Evolutionary conservation across 1,284 basidiomycete species (phyloP).

Genomic region (Ustilago crameri): DNA sequence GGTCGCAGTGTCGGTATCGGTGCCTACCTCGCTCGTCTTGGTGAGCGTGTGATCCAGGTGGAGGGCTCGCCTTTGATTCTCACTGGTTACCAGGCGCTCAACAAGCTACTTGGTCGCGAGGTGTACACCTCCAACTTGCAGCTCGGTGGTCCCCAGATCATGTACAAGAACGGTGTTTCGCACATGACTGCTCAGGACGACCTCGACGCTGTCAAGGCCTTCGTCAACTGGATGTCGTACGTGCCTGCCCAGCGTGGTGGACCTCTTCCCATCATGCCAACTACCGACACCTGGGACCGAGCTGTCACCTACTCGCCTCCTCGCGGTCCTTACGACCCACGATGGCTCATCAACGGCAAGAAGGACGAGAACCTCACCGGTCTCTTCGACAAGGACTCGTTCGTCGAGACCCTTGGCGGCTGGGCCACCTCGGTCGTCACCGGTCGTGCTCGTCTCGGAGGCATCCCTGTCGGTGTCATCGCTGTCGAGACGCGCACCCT

Average conservation of each 20-base stretch:
- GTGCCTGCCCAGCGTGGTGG: conserved; percentile 71
- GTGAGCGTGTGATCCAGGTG: conserved; percentile 97
- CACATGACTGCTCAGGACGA: conserved; percentile 95
- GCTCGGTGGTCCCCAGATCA: conserved; percentile 89
- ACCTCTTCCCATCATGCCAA: conserved; percentile 52
- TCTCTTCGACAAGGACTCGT: conserved; percentile 96
- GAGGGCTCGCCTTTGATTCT: conserved; percentile 99
- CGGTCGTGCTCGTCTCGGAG: conserved; percentile 93
- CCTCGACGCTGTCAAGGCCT: conserved; percentile 70
- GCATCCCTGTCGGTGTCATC: conserved; percentile 97
- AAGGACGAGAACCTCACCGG: conserved; percentile 78
- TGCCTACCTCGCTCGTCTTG: conserved; percentile 96
- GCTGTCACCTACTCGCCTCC: conserved; percentile 89
- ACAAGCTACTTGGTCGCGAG: conserved; percentile 98
- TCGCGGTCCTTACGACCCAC: conserved; percentile 94
- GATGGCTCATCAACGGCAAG: conserved; percentile 97
- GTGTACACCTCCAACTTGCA: conserved; percentile 99
- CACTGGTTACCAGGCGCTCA: conserved; percentile 94
- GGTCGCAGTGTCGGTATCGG: conserved; percentile 99
- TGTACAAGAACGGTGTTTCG: conserved; percentile 79
- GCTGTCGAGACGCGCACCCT: conserved; percentile 98
- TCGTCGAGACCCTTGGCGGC: conserved; percentile 84
- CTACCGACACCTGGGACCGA: conserved; percentile 81
- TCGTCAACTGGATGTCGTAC: conserved; percentile 91
- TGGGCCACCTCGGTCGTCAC: conserved; percentile 72